A percentile compares a stretch with the other conserved stretches of the same genome.
Evolutionary conservation across 129 eudicot genomes (phyloP).

Genomic region (Erigeron canadensis): DNA sequence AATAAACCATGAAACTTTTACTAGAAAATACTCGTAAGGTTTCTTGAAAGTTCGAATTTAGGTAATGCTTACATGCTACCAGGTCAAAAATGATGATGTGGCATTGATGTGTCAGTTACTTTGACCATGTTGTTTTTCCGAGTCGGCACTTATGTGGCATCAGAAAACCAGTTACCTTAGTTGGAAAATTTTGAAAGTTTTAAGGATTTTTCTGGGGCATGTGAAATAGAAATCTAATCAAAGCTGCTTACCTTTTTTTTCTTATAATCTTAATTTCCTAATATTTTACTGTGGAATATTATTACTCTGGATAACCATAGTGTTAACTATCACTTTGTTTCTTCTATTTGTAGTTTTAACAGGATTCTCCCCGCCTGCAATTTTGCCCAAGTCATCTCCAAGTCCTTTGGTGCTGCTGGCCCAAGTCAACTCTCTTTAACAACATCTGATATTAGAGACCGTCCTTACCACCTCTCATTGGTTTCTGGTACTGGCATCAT

Average conservation of each 20-base stretch:
- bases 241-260: not conserved
- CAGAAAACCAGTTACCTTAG: constrained; percentile 2
- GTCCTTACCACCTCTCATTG: constrained; percentile 56
- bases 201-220: not conserved
- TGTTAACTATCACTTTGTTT: constrained; percentile 6
- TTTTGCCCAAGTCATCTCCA: constrained; percentile 59
- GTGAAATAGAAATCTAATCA: not conserved
- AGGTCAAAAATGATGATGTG: not conserved
- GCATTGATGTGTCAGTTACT: not conserved
- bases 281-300: not conserved
- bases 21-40: not conserved
- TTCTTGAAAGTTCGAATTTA: no score
- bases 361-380: constrained; percentile 40
- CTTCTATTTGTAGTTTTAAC: constrained; percentile 27
- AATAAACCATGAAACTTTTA: no score
- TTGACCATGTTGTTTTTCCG: not conserved
- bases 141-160: not conserved
- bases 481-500: constrained; percentile 65
- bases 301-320: not conserved
- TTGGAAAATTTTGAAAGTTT: not conserved
- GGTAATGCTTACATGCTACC: not conserved
- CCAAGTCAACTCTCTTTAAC: constrained; percentile 67
- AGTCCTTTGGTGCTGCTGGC: constrained; percentile 62
- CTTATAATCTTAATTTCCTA: not conserved
- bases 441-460: constrained; percentile 46